Evolutionary conservation across 495 filamentous ascomycete species (phyloP).

Genomic region (Thozetella sp.): DNA sequence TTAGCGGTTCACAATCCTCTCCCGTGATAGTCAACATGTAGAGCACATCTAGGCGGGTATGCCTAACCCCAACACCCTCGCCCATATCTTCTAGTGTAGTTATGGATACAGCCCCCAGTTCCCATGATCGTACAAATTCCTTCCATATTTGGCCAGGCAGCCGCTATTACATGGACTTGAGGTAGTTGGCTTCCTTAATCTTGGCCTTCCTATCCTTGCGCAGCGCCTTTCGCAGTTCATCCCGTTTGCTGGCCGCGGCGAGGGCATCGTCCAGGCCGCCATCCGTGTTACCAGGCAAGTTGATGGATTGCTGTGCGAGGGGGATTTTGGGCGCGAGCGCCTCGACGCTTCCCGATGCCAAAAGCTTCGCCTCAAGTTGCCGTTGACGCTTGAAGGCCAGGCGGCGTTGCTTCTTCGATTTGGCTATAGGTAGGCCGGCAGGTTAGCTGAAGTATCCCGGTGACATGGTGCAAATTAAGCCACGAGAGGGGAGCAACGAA

Average conservation of each 20-base stretch:
- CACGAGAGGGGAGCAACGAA: background rate
- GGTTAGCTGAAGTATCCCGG: background rate
- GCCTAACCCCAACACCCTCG: no score
- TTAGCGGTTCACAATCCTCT: no score
- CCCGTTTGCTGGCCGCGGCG: slow-evolving; percentile 57
- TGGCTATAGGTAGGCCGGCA: slow-evolving; percentile 47
- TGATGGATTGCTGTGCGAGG: slow-evolving; percentile 79
- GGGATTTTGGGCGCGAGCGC: slow-evolving; percentile 74
- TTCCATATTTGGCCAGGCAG: background rate
- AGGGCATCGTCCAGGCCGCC: slow-evolving; percentile 57
- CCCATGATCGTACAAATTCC: background rate
- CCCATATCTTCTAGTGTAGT: background rate
- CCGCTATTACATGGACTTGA: slow-evolving; percentile 70
- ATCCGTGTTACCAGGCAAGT: slow-evolving; percentile 70
- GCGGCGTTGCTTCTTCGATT: slow-evolving; percentile 76
- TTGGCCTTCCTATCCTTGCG: slow-evolving; percentile 71
- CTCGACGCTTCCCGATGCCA: slow-evolving; percentile 65
- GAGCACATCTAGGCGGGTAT: no score
- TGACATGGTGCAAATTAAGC: background rate
- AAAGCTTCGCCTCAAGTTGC: slow-evolving; percentile 61
- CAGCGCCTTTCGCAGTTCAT: slow-evolving; percentile 69
- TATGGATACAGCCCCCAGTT: background rate
- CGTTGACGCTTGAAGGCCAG: slow-evolving; percentile 68
- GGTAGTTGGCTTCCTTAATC: slow-evolving; percentile 94
- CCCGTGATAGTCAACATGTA: no score